A percentile compares a stretch with the other conserved stretches of the same genome.
Conservation (phyloP, 2,329 filamentous ascomycete species). For the Diplocarpon mali region DNA sequence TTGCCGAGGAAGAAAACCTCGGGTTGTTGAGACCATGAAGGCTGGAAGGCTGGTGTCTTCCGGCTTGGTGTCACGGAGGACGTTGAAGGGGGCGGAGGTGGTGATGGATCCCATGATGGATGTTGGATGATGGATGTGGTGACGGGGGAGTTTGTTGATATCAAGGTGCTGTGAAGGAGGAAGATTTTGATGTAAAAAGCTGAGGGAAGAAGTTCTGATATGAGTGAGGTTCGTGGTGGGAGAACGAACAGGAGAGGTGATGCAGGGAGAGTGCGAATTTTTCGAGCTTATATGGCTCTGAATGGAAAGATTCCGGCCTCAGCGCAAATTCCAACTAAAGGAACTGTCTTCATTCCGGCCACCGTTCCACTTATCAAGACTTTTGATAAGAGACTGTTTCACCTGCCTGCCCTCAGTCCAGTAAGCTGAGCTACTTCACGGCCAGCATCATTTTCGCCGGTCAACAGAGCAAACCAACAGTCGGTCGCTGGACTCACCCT, state of each 20-base stretch:
- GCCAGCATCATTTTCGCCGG: no score
- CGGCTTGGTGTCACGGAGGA: constrained; percentile 52
- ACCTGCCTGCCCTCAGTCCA: neutral
- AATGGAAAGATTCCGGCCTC: no score
- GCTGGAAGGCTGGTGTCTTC: constrained; percentile 54
- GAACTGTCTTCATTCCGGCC: neutral
- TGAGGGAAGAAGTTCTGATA: neutral
- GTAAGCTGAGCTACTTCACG: neutral
- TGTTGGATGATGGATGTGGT: neutral
- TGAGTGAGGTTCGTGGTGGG: neutral
- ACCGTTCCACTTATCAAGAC: constrained; percentile 9
- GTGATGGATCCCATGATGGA: constrained; percentile 24
- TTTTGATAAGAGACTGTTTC: constrained; percentile 10
- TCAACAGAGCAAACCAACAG: no score
- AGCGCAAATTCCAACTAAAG: no score
- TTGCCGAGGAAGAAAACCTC: constrained; percentile 63
- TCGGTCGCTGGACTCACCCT: no score
- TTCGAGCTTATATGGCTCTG: constrained; percentile 14
- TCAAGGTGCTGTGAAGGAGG: no score
- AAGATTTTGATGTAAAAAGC: neutral
- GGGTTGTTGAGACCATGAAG: constrained; percentile 68
- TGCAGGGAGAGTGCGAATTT: constrained; percentile 8
- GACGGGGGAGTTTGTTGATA: neutral
- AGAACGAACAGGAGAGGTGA: constrained; percentile 11
- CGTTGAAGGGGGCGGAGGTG: constrained; percentile 36